phyloP scores from a whole-genome alignment of 192 early-diverging fungal species.

The Funneliformis geosporum region DNA sequence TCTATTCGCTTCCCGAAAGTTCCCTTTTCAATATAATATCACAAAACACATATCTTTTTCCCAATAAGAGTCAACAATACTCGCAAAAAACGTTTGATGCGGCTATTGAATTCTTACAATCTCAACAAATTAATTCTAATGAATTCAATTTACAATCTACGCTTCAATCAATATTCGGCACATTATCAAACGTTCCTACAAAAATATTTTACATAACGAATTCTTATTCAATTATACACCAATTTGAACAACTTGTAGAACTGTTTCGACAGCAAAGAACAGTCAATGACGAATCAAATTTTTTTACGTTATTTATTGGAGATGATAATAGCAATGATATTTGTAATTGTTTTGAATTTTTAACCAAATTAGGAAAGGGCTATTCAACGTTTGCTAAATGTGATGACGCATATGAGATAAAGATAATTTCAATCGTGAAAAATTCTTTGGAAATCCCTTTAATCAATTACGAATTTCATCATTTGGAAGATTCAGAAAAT shows the following conservation, averaged over 20 bases:
- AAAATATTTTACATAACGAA: not conserved
- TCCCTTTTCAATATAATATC: conserved; percentile 51
- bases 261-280: not conserved
- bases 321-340: not conserved
- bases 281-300: not conserved
- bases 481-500: not conserved
- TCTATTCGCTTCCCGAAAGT: conserved; percentile 49
- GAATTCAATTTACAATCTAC: not conserved
- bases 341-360: not conserved
- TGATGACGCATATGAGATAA: not conserved
- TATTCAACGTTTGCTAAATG: not conserved
- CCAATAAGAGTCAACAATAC: conserved; percentile 38
- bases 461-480: not conserved
- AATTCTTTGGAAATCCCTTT: not conserved
- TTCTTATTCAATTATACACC: not conserved
- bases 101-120: conserved; percentile 36
- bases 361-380: not conserved
- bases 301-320: not conserved
- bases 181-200: not conserved
- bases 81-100: conserved; percentile 37
- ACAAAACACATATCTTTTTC: conserved; percentile 42
- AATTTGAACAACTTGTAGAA: not conserved
- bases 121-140: not conserved
- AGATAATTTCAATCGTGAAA: not conserved
- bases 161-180: not conserved